Base-by-base conservation (phyloP, 805 yeast genomes). In the Torulaspora indica region DNA sequence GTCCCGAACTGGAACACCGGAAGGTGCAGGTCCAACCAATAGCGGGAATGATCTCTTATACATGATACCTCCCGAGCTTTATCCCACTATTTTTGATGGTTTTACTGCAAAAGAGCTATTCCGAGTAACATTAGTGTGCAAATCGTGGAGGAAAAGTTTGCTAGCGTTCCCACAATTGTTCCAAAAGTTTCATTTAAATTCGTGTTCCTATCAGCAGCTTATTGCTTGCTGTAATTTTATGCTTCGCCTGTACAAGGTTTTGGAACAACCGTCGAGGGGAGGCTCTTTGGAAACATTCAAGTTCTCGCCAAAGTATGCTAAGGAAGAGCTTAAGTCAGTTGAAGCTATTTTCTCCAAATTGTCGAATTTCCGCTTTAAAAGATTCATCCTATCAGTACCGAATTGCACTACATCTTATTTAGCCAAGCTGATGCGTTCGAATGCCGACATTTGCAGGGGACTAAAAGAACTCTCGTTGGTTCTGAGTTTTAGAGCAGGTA, bases 11-110 rank as follows among this genome's bases (percentile, higher is more conserved):
- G 12, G 37, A 3, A 14, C 17, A 8, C 20, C 37, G 12, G 32
- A 25, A 13, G n/a, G 27, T 12, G 14, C 31, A 2, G 24, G 13
- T n/a, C 28, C 33, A n/a, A n/a, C 20, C 2, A 18, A 10, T 4
- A 17, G 7, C 12, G 23, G 12, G 48, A 17, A 10, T 3, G 63
- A 61, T 47, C 48, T 55, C n/a, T 37, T 58, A 3, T 29, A 28
- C 3, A 25, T 29, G 6, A 36, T 63, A 8, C 68, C 68, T 1
- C 6, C 46, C 0, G 68, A 64, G 45, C 17, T 64, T n/a, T n/a
- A 56, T 5, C 51, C 55, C 4, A 12, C 25, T 4, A 49, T 64
- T 9, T 41, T 64, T 8, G 13, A 30, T 15, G 37, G 49, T 10
- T 52, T 63, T 5, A 35, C 47, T 5, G 32, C 56, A 5, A 51